Conservation (phyloP, 108 stramenopile genomes). For the Cyclotella atomus region DNA sequence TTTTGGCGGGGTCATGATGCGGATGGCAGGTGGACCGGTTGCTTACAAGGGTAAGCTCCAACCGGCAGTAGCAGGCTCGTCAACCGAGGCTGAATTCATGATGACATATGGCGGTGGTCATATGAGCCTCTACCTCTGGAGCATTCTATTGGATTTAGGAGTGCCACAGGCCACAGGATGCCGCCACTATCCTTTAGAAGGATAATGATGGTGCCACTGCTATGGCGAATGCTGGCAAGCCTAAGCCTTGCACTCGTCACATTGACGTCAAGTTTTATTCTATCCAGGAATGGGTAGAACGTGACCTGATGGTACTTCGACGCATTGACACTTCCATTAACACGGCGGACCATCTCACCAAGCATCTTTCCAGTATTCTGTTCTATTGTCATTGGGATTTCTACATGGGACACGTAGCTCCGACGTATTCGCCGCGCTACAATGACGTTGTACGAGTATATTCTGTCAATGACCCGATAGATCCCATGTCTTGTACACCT, state of each 20-base stretch:
- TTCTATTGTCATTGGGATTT: constrained; percentile 4
- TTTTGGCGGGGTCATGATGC: constrained; percentile 19
- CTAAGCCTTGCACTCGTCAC: constrained; percentile 37
- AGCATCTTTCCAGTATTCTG: neutral
- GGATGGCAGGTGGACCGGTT: constrained; percentile 34
- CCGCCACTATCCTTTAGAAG: neutral
- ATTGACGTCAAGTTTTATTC: constrained; percentile 39
- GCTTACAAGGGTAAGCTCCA: constrained; percentile 21
- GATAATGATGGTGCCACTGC: constrained; percentile 1
- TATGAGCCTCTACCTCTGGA: neutral
- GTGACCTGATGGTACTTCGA: neutral
- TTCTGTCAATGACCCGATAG: neutral
- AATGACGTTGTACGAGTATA: neutral
- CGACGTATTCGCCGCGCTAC: neutral
- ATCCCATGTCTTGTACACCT: too few relatives aligned
- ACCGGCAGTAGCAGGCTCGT: constrained; percentile 9
- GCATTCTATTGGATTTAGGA: neutral
- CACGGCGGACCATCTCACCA: constrained; percentile 6
- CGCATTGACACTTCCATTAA: neutral
- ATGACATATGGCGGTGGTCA: neutral
- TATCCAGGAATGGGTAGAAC: constrained; percentile 26
- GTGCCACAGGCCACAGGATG: neutral
- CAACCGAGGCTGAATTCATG: neutral
- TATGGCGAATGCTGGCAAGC: constrained; percentile 18
- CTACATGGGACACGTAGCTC: neutral